Evolutionary conservation across 208 protist genomes (phyloP).

Genomic region (Trypanosomatidae sp.): DNA sequence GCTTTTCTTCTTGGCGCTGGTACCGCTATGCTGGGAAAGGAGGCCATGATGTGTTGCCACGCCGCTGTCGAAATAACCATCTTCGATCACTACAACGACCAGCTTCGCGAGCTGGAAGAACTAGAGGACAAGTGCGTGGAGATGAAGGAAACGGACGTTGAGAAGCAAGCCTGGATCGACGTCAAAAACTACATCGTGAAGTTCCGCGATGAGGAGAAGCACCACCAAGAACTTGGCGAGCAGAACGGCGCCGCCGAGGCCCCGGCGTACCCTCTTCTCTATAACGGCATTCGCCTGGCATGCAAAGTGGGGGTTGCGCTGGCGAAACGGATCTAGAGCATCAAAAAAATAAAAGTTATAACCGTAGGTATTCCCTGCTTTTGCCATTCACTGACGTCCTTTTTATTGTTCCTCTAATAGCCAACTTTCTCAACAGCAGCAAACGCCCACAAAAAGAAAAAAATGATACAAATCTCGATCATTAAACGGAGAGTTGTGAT

Average conservation of each 20-base stretch:
- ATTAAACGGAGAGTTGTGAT: too few relatives aligned
- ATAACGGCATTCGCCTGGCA: conserved; percentile 76
- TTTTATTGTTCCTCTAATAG: too few relatives aligned
- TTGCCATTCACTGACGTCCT: too few relatives aligned
- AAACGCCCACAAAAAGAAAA: too few relatives aligned
- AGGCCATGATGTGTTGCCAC: conserved; percentile 90
- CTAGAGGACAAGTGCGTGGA: conserved; percentile 34
- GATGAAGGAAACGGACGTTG: conserved; percentile 29
- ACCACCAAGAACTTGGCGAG: conserved; percentile 84
- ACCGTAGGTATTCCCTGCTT: too few relatives aligned
- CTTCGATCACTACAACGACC: conserved; percentile 88
- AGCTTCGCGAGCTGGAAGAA: conserved; percentile 74
- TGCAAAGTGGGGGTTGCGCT: conserved; percentile 73
- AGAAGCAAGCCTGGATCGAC: conserved; percentile 52
- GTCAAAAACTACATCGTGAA: conserved; percentile 76
- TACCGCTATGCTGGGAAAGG: conserved; percentile 75
- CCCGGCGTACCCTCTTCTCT: conserved; percentile 72
- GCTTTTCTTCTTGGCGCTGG: conserved; percentile 72
- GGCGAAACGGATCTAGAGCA: conserved; percentile 74
- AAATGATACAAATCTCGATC: too few relatives aligned
- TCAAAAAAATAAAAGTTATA: too few relatives aligned
- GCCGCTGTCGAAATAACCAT: conserved; percentile 86
- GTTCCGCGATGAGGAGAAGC: conserved; percentile 86
- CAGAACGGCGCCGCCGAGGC: conserved; percentile 76
- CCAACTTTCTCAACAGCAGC: too few relatives aligned